phyloP scores from a whole-genome alignment of 2,329 filamentous ascomycete genomes.

The Fusarium palustre region DNA sequence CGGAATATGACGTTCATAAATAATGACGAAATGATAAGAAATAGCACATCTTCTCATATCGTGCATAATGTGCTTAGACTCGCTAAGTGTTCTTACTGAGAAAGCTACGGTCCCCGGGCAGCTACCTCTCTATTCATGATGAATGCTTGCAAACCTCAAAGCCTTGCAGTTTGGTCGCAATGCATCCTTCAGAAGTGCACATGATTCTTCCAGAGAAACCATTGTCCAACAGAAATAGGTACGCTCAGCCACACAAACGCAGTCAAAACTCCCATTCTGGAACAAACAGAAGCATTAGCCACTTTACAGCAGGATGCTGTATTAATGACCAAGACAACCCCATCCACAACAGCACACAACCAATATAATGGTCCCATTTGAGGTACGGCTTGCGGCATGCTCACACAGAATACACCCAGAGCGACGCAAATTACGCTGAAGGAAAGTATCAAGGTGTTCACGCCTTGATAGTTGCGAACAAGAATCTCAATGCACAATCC shows the following conservation, averaged over 20 bases:
- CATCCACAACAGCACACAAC: no score
- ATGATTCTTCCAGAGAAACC: not conserved
- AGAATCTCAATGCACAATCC: not conserved
- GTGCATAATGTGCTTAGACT: no score
- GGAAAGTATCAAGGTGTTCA: not conserved
- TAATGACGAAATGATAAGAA: no score
- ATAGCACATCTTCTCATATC: no score
- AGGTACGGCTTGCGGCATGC: not conserved
- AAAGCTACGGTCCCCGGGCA: not conserved
- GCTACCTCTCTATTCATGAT: not conserved
- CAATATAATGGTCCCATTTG: not conserved
- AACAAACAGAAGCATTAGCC: not conserved
- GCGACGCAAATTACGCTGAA: no score
- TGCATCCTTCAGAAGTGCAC: no score
- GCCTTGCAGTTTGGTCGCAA: no score
- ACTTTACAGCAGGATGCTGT: not conserved
- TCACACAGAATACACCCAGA: not conserved
- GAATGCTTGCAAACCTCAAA: not conserved
- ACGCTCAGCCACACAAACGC: not conserved
- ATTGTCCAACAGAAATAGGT: not conserved
- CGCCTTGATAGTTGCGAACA: no score
- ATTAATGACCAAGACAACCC: not conserved
- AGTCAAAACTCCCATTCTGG: not conserved
- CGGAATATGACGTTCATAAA: no score
- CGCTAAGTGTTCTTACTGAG: not conserved